Evolutionary conservation across 805 yeast genomes (phyloP).

Genomic region (Maudiozyma turicensis): DNA sequence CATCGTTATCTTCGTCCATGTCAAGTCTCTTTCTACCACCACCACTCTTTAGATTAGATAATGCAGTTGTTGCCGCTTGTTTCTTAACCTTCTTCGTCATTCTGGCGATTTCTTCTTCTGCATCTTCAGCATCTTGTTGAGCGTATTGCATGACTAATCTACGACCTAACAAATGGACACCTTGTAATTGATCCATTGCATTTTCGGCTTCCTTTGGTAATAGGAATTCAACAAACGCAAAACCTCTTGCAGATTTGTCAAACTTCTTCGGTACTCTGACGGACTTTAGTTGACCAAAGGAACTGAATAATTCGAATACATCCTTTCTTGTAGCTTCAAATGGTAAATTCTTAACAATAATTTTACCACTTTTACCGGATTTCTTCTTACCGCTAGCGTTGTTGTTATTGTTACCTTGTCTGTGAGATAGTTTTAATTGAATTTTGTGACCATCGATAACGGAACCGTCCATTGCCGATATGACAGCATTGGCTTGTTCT

Average conservation of each 20-base stretch:
- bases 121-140: slow-evolving; percentile 67
- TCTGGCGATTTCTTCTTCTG: slow-evolving; percentile 81
- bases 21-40: slow-evolving; percentile 69
- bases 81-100: slow-evolving; percentile 79
- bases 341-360: slow-evolving; percentile 92
- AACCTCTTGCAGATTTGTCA: slow-evolving; percentile 91
- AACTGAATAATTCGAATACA: slow-evolving; percentile 82
- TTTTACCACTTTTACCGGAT: slow-evolving; percentile 49
- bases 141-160: slow-evolving; percentile 91
- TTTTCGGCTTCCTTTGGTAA: slow-evolving; percentile 83
- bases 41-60: slow-evolving; percentile 57
- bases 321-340: slow-evolving; percentile 93
- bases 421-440: slow-evolving; percentile 79
- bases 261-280: slow-evolving; percentile 95
- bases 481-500: slow-evolving; percentile 71
- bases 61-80: slow-evolving; percentile 70
- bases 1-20: slow-evolving; percentile 35
- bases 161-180: slow-evolving; percentile 94
- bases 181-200: slow-evolving; percentile 88
- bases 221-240: slow-evolving; percentile 91
- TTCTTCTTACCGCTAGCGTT: slow-evolving; percentile 19
- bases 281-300: slow-evolving; percentile 90
- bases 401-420: slow-evolving; percentile 40
- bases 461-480: slow-evolving; percentile 61
- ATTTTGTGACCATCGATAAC: slow-evolving; percentile 83